Percentiles rank a stretch among this genome's conserved stretches.
Evolutionary conservation across 805 yeast species (phyloP).

Genomic region (Myxozyma neglecta): DNA sequence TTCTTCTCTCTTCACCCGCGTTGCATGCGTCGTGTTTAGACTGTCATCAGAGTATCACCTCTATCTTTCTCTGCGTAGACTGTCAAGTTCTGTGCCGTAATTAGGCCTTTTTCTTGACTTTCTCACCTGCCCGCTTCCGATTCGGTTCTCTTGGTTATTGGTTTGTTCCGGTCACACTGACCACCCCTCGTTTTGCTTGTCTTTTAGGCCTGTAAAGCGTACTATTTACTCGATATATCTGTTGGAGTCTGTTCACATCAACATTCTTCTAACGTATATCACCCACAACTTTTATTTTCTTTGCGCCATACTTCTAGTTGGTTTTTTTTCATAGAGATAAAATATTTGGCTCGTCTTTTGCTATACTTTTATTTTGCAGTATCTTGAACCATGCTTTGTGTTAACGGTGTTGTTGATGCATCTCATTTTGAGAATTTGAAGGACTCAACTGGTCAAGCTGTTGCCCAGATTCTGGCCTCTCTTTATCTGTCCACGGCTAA

Average conservation of each 20-base stretch:
- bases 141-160: constrained; percentile 14
- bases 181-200: constrained; percentile 4
- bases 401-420: background rate
- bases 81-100: background rate
- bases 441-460: constrained; percentile 10
- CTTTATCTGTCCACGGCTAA: background rate
- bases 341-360: background rate
- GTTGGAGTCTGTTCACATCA: background rate
- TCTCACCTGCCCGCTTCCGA: constrained; percentile 4
- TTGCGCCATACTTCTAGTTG: background rate
- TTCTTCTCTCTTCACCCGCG: background rate
- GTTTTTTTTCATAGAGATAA: background rate
- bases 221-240: no score
- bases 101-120: background rate
- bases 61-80: constrained; percentile 7
- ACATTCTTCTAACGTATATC: background rate
- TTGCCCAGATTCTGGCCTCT: constrained; percentile 7
- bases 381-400: background rate
- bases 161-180: constrained; percentile 30
- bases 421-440: background rate
- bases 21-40: constrained; percentile 3
- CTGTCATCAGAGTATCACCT: background rate
- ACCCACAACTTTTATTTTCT: background rate
- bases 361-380: background rate
- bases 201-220: background rate